These are phyloP conservation scores for Solanum stenotomum DNA, from an alignment of 257 asterid genomes.

Conservation along the genomic window DNA sequence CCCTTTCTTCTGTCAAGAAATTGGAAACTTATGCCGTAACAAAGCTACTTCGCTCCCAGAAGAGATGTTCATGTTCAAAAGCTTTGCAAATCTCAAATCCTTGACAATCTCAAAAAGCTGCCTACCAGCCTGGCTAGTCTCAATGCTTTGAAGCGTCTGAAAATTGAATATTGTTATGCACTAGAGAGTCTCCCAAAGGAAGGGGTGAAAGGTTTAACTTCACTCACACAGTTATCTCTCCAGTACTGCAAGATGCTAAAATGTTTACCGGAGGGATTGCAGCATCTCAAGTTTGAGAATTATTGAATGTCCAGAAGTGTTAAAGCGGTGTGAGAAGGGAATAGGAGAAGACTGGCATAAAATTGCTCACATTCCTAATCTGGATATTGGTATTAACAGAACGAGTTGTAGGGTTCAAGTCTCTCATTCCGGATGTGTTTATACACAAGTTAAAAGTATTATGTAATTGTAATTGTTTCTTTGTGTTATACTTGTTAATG, in stretches of 20 bases:
- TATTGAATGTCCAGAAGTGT: background rate
- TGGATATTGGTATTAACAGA: background rate
- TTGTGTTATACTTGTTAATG: no score
- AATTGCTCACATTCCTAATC: background rate
- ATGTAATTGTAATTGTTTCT: background rate
- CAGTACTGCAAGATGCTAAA: background rate
- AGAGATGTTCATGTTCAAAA: background rate
- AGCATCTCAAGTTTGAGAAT: background rate
- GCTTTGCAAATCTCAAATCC: background rate
- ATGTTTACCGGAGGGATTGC: background rate
- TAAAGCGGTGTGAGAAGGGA: background rate
- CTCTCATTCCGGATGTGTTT: no score
- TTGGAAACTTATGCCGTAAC: background rate
- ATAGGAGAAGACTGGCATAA: background rate
- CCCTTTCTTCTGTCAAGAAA: background rate
- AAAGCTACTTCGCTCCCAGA: background rate
- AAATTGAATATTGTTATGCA: rapidly evolving
- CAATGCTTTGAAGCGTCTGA: background rate
- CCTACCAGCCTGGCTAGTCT: background rate
- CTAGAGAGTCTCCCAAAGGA: background rate
- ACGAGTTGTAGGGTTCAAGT: no score
- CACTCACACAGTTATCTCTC: background rate
- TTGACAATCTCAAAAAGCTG: background rate
- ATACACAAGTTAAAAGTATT: no score
- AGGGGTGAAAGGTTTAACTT: background rate